These are phyloP conservation scores for Toxicodendron radicans DNA, from an alignment of 345 rosid genomes.

Conservation along the genomic window DNA sequence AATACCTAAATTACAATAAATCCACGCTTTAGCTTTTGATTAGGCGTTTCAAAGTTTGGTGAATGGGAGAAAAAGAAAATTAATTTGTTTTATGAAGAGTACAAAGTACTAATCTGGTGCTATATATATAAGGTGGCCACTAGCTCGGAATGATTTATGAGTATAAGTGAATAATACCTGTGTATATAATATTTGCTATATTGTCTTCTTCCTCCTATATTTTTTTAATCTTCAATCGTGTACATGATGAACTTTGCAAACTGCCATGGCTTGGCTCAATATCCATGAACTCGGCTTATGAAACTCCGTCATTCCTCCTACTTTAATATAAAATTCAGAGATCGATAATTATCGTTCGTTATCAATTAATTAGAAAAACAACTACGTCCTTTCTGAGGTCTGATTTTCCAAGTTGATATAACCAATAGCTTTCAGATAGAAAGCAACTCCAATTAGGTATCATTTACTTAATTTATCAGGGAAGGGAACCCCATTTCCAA, in stretches of 20 bases:
- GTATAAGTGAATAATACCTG: not conserved
- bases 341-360: not conserved
- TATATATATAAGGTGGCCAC: conserved; percentile 13
- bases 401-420: not conserved
- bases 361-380: not conserved
- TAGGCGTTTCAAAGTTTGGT: conserved; percentile 10
- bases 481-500: not conserved
- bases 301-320: not conserved
- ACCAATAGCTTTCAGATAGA: not conserved
- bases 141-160: not conserved
- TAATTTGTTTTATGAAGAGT: conserved; percentile 6
- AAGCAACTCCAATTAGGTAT: not conserved
- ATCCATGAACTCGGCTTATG: not conserved
- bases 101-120: not conserved
- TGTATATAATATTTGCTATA: conserved; percentile 23
- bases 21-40: not conserved
- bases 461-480: too few species aligned
- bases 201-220: conserved; percentile 18
- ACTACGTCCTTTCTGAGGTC: too few species aligned
- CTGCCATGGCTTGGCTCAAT: not conserved
- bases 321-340: not conserved
- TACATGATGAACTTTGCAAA: not conserved
- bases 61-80: conserved; percentile 5
- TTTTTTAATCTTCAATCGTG: conserved; percentile 10
- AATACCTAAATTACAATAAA: not conserved